A percentile compares a stretch with the other conserved stretches of the same genome.
Evolutionary conservation across 1,139 yeast species (phyloP).

Genomic region (Magnusiomyces tetraspermus): DNA sequence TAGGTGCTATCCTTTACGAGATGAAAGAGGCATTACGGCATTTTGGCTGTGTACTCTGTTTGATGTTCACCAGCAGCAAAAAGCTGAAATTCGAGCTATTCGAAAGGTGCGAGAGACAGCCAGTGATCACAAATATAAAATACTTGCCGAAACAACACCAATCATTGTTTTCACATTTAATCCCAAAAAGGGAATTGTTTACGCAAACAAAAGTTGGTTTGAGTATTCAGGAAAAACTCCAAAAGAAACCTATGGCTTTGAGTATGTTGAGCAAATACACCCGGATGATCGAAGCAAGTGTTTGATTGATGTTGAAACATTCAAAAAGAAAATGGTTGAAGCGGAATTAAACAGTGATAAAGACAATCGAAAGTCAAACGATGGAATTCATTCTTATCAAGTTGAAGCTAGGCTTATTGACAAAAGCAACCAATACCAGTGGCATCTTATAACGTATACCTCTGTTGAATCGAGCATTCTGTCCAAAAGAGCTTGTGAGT

Average conservation of each 20-base stretch:
- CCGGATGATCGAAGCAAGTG: slow-evolving; percentile 28
- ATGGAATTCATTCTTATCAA: slow-evolving; percentile 7
- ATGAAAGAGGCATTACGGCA: slow-evolving; percentile 28
- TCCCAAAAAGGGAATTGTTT: slow-evolving; percentile 26
- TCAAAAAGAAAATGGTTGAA: slow-evolving; percentile 7
- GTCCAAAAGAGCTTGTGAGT: background rate
- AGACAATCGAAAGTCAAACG: background rate
- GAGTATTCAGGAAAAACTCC: slow-evolving; percentile 28
- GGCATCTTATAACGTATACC: slow-evolving; percentile 28
- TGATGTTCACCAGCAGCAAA: slow-evolving; percentile 31
- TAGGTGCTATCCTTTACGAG: slow-evolving; percentile 30
- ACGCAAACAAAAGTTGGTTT: slow-evolving; percentile 32
- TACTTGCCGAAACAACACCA: slow-evolving; percentile 31
- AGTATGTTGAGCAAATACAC: slow-evolving; percentile 25
- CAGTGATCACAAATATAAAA: slow-evolving; percentile 30
- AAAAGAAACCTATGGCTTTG: slow-evolving; percentile 27
- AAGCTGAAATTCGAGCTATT: slow-evolving; percentile 29
- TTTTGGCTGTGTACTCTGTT: slow-evolving; percentile 33
- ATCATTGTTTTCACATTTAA: slow-evolving; percentile 30
- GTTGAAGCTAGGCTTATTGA: slow-evolving; percentile 26
- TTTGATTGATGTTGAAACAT: slow-evolving; percentile 16
- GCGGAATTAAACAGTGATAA: background rate
- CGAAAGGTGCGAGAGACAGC: slow-evolving; percentile 28
- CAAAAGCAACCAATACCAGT: slow-evolving; percentile 25
- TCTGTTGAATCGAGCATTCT: slow-evolving; percentile 19